Evolutionary conservation across 1,284 basidiomycete genomes (phyloP).

Genomic region (Trametes sp.): DNA sequence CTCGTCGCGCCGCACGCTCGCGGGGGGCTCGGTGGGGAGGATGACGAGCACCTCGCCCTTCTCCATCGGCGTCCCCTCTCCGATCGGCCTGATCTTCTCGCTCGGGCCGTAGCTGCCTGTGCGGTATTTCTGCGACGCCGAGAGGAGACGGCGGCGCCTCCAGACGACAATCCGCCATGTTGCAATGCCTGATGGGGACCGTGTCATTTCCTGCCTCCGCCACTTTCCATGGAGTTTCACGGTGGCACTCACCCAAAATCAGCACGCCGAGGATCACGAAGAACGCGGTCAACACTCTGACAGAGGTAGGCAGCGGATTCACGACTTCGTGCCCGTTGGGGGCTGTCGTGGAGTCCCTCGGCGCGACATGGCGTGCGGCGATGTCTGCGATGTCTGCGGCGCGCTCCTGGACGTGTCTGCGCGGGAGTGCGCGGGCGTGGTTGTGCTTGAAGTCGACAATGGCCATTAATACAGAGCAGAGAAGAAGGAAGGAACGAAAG

Average conservation of each 20-base stretch:
- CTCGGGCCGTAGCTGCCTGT: constrained; percentile 29
- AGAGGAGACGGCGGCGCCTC: constrained; percentile 32
- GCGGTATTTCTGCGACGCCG: constrained; percentile 31
- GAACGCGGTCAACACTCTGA: constrained; percentile 42
- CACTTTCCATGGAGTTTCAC: not conserved
- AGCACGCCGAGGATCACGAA: constrained; percentile 43
- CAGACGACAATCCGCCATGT: constrained; percentile 43
- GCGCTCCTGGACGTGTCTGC: constrained; percentile 17
- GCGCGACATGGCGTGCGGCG: constrained; percentile 22
- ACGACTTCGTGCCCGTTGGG: constrained; percentile 29
- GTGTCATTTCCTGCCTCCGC: not conserved
- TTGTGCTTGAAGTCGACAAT: constrained; percentile 30
- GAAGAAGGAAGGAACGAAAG: constrained; percentile 28
- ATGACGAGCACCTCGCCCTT: constrained; percentile 33
- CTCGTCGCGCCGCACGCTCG: constrained; percentile 24
- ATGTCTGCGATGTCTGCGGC: constrained; percentile 6
- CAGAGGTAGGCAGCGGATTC: constrained; percentile 37
- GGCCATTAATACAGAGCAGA: constrained; percentile 36
- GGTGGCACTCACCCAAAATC: constrained; percentile 40
- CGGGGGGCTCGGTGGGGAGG: constrained; percentile 30
- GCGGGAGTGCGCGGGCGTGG: constrained; percentile 30
- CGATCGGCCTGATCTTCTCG: constrained; percentile 34
- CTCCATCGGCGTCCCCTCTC: constrained; percentile 29
- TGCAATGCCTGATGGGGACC: constrained; percentile 38
- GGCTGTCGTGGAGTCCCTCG: constrained; percentile 21